Evolutionary conservation across 306 rosid species (phyloP), one percentile per base, ranked within the genome.

Genomic region (Casuarina equisetifolia): DNA sequence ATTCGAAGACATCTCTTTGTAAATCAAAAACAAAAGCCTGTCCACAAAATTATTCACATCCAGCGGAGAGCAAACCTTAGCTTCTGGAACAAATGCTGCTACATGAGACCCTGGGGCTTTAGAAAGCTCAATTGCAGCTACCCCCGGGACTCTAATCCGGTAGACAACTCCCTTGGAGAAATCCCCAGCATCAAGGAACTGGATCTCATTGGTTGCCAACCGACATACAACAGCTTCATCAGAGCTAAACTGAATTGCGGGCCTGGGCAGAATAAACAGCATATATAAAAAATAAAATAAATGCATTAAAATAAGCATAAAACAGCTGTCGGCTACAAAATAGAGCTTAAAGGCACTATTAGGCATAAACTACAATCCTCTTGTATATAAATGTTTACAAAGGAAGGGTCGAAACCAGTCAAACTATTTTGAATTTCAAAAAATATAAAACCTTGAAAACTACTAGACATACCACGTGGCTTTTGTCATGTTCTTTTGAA

Each of bases 51-150:
- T 16, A 82, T 76, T 54, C 75, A 20, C 42, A 57, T 45, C 44
- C 66, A 20, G 38, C 17, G 64, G 64, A 68, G 66, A 36, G 51
- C 77, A 79, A 73, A 94, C 97, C 96, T 92, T 92, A 69, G 98
- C 83, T 82, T 92, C 97, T 17, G 97, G 97, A 81, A 94, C 91
- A 89, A 83, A 94, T 63, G 92, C 92, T 40, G 98, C 98, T 66
- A 92, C 87, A 84, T 90, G 91, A 79, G 97, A 84, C 46, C 91
- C 97, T 69, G 97, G 97, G 45, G 83, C 35, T 82, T 79, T 88
- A n/a, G 98, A 88, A 83, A 94, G 97, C 84, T 92, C 95, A 48
- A 86, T 46, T 39, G 92, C 93, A 80, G 93, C 80, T 78, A 94
- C 90, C 64, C 97, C 93, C 6, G 82, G 95, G 79, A 94, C 90